phyloP scores from a whole-genome alignment of 805 yeast species.

The Metschnikowia shivogae region DNA sequence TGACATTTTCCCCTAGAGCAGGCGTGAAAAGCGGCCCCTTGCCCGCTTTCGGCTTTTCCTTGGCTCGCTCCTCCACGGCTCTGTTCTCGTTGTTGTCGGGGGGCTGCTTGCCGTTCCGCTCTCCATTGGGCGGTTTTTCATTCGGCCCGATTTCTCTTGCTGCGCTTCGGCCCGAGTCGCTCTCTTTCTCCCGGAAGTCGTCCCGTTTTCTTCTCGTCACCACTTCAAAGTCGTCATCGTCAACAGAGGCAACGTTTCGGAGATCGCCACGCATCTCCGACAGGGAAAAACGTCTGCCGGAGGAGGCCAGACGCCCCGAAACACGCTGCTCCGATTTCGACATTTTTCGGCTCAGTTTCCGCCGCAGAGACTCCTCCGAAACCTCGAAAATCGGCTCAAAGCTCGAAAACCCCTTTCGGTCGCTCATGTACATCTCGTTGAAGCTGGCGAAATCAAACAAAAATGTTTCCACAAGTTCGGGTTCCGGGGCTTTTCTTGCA shows the following conservation, averaged over 20 bases:
- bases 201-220: constrained; percentile 19
- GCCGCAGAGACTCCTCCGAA: constrained; percentile 8
- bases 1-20: constrained; percentile 11
- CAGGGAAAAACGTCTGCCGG: neutral
- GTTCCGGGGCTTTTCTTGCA: neutral
- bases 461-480: constrained; percentile 14
- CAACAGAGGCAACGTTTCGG: constrained; percentile 10
- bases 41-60: neutral
- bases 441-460: constrained; percentile 17
- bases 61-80: neutral
- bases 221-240: constrained; percentile 24
- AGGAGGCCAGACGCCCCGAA: constrained; percentile 10
- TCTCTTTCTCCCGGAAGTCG: neutral
- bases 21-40: neutral
- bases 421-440: constrained; percentile 34
- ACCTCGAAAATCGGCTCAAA: constrained; percentile 37
- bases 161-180: too few relatives aligned
- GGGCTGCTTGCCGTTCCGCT: too few relatives aligned
- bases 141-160: too few relatives aligned
- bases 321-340: constrained; percentile 9
- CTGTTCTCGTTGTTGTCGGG: neutral
- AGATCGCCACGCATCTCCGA: neutral
- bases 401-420: constrained; percentile 27
- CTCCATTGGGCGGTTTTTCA: too few relatives aligned
- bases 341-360: constrained; percentile 23